Base-by-base conservation (phyloP, 2,329 filamentous ascomycete species). In the Fusarium mundagurra region DNA sequence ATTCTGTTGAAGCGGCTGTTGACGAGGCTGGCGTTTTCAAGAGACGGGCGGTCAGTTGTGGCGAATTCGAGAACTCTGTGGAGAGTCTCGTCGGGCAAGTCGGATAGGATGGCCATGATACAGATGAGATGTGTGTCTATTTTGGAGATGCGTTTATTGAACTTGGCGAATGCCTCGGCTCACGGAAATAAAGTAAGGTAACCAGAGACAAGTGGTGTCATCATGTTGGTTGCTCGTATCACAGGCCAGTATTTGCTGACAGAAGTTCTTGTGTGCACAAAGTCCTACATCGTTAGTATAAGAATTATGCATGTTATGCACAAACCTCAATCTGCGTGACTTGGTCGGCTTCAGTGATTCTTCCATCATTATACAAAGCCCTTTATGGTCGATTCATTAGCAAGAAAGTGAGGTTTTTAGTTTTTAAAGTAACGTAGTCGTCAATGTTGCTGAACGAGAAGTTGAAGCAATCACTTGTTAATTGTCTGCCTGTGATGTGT, bases 31-130 rank as follows among this genome's bases (percentile, higher is more conserved):
- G 50, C 8, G 4, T 17, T 66, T 18, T 24, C 20, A 5, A 66
- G 24, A 0, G 48, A 66, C 0, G 2, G 0, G 0, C 20, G 14
- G 3, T 31, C 6, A 3, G 1, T 7, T 33, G 36, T n/a, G 4
- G 38, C n/a, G 3, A 38, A 11, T 1, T 50, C 12, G 4, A 62
- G n/a, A 4, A 67, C 0, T 5, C 22, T 20, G 2, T 62, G 4
- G 11, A 65, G 6, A 6, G 8, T n/a, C 24, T 65, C 62, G 12
- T 53, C 17, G 3, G 58, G 34, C 12, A 61, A 14, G 4, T 61
- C 4, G 11, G 27, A 31, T 22, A 61, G n/a, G 7, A 29, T 1
- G 8, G 9, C 5, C 44, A 53, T 61, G 2, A 5, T 20, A 1
- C 3, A 3, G 2, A 24, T 1, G 5, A 11, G 10, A 7, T 6